Evolutionary conservation across 2,329 filamentous ascomycete species (phyloP), one percentile per base, ranked within the genome.

Genomic region (Alternaria novae-zelandiae): DNA sequence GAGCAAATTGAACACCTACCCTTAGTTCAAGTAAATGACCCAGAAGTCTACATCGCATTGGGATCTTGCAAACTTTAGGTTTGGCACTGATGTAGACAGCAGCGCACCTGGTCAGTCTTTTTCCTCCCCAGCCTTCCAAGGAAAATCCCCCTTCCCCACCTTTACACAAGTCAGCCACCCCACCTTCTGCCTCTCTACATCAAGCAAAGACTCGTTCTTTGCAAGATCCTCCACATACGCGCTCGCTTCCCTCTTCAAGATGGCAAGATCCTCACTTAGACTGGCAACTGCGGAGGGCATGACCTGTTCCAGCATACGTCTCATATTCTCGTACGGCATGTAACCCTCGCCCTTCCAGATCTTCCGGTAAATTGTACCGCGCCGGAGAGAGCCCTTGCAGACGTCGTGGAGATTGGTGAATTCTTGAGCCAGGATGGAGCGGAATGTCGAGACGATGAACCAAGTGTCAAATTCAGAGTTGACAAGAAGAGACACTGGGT

Each of bases 151-250:
- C n/a, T 32, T 25, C 21, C 46, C 41, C 2, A 80, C 66, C 54
- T 77, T 71, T 7, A 69, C 64, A 60, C 78, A 82, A 21, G 75
- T 81, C 59, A 81, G 58, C 65, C 78, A 82, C 5, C 67, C 64
- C n/a, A 81, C 68, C 13, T 54, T 60, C 13, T 70, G 58, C 47
- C 45, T 46, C n/a, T 78, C 74, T 2, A 75, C 69, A 49, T 78
- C 70, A 23, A 75, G 60, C 69, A 79, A 74, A 1, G 75, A 45
- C 26, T 72, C 62, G 47, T 74, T 76, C 30, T 23, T 54, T 2
- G 64, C 69, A 20, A 78, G 10, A 0, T 58, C 54, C 44, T 58
- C 54, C 15, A 74, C 73, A 6, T 65, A 49, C 13, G 47, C 47
- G 10, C 47, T 51, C 13, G 77, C 78, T 53, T 66, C 65, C 2